A percentile compares a stretch with the other conserved stretches of the same genome.
These are phyloP conservation scores for Uromyces viciae-fabae DNA, from an alignment of 1,284 basidiomycete genomes.

Conservation along the genomic window DNA sequence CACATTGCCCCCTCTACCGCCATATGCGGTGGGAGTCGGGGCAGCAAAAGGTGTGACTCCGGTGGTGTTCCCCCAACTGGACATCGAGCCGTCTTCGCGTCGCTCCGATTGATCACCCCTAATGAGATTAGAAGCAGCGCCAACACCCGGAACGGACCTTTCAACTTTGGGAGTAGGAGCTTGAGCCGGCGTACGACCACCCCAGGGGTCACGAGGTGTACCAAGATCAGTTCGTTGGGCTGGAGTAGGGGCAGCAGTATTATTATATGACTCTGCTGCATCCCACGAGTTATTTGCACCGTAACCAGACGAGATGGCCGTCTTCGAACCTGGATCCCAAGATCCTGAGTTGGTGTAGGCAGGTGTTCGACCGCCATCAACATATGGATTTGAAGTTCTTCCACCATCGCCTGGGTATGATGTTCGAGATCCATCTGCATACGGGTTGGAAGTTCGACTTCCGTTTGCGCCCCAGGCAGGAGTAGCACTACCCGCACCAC, in stretches of 20 bases:
- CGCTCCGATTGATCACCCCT: constrained; percentile 48
- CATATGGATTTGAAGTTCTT: constrained; percentile 70
- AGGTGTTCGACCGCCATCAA: constrained; percentile 56
- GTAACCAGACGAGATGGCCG: constrained; percentile 47
- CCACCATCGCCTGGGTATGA: constrained; percentile 63
- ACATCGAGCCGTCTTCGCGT: constrained; percentile 49
- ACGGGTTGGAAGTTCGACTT: constrained; percentile 58
- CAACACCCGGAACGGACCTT: constrained; percentile 31
- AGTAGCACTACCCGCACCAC: constrained; percentile 46
- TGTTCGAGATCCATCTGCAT: constrained; percentile 63
- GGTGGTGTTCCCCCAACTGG: constrained; percentile 48
- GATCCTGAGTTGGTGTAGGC: constrained; percentile 53
- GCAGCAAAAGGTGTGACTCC: constrained; percentile 49
- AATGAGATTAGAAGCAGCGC: constrained; percentile 28
- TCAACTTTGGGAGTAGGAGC: constrained; percentile 33
- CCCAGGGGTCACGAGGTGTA: constrained; percentile 46
- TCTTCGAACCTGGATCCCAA: constrained; percentile 55
- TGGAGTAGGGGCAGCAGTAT: constrained; percentile 43
- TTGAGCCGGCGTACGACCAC: constrained; percentile 39
- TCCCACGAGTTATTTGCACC: constrained; percentile 47
- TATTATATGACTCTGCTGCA: constrained; percentile 40
- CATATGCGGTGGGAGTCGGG: constrained; percentile 49
- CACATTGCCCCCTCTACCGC: constrained; percentile 47
- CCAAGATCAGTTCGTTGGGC: constrained; percentile 46
- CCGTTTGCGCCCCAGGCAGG: constrained; percentile 47